These are phyloP conservation scores for Diaporthe helianthi DNA, from an alignment of 2,329 filamentous ascomycete genomes.

Conservation along the genomic window DNA sequence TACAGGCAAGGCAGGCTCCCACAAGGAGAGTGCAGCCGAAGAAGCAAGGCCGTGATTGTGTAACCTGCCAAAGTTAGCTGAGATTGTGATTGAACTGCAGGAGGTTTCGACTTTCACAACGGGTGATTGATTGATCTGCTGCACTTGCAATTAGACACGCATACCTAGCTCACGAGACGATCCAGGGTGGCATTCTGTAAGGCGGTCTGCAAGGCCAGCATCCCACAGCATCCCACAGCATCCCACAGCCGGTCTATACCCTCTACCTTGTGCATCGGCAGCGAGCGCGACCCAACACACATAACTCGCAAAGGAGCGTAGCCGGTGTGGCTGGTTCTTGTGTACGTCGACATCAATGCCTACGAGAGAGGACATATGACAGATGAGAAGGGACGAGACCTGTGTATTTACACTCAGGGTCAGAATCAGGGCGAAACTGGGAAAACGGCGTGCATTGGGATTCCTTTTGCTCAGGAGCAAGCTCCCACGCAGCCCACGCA, in stretches of 20 bases:
- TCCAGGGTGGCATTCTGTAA: slow-evolving; percentile 5
- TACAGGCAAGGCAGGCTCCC: slow-evolving; percentile 29
- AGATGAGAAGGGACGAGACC: slow-evolving; percentile 9
- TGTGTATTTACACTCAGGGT: not conserved
- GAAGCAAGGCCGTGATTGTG: slow-evolving; percentile 16
- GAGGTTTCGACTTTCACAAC: slow-evolving; percentile 19
- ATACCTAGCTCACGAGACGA: slow-evolving; percentile 19
- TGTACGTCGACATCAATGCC: not conserved
- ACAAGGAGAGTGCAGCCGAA: slow-evolving; percentile 24
- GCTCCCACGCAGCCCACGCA: not conserved
- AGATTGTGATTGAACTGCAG: slow-evolving; percentile 7
- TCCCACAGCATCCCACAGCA: not conserved
- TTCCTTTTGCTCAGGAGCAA: not conserved
- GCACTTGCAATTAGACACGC: slow-evolving; percentile 18
- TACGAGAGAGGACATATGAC: slow-evolving; percentile 11
- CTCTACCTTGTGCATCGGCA: slow-evolving; percentile 9
- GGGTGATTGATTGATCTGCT: slow-evolving; percentile 20
- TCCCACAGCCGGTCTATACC: slow-evolving; percentile 8
- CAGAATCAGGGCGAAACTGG: not conserved
- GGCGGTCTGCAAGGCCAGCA: slow-evolving; percentile 25
- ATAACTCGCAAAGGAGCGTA: not conserved
- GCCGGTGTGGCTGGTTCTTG: not conserved
- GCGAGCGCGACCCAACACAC: not conserved
- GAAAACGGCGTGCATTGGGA: slow-evolving; percentile 2
- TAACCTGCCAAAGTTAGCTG: slow-evolving; percentile 18